Evolutionary conservation across 2,329 filamentous ascomycete genomes (phyloP).

Genomic region (Neophaeococcomyces aloes): DNA sequence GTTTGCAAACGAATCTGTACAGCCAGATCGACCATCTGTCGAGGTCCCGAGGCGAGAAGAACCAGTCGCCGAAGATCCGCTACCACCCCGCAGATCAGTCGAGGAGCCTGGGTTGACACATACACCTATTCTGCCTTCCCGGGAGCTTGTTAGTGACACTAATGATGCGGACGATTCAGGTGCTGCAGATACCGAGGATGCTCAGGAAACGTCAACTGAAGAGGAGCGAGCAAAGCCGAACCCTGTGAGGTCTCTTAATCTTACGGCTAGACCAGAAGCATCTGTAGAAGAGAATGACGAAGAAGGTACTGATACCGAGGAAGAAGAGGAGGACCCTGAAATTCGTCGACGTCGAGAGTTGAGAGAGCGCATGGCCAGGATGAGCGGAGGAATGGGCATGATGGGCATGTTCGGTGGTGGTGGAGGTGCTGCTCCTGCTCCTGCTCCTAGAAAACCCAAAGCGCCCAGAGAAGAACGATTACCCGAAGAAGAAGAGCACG

Average conservation of each 20-base stretch:
- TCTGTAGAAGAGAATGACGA: constrained; percentile 41
- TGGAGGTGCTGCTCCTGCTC: constrained; percentile 48
- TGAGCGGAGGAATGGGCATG: constrained; percentile 97
- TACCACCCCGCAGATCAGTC: constrained; percentile 19
- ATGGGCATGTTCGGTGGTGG: constrained; percentile 78
- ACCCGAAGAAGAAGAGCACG: constrained; percentile 26
- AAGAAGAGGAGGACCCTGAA: constrained; percentile 81
- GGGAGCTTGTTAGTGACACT: constrained; percentile 49
- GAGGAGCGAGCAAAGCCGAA: constrained; percentile 61
- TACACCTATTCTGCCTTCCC: constrained; percentile 28
- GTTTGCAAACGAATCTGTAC: constrained; percentile 19
- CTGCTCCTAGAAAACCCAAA: constrained; percentile 41
- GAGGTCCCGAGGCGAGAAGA: constrained; percentile 25
- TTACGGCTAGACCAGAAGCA: constrained; percentile 23
- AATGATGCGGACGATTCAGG: constrained; percentile 58
- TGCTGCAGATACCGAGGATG: constrained; percentile 53
- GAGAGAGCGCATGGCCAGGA: constrained; percentile 91
- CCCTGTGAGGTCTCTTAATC: constrained; percentile 11
- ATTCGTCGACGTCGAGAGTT: constrained; percentile 75
- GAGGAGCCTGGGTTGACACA: constrained; percentile 7
- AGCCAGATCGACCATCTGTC: constrained; percentile 20
- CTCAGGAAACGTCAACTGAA: constrained; percentile 50
- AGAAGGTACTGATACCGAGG: constrained; percentile 61
- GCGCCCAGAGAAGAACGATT: constrained; percentile 29
- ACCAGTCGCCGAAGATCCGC: constrained; percentile 25